Evolutionary conservation across 441 rosid genomes (phyloP).

Genomic region (Populus hybrid): DNA sequence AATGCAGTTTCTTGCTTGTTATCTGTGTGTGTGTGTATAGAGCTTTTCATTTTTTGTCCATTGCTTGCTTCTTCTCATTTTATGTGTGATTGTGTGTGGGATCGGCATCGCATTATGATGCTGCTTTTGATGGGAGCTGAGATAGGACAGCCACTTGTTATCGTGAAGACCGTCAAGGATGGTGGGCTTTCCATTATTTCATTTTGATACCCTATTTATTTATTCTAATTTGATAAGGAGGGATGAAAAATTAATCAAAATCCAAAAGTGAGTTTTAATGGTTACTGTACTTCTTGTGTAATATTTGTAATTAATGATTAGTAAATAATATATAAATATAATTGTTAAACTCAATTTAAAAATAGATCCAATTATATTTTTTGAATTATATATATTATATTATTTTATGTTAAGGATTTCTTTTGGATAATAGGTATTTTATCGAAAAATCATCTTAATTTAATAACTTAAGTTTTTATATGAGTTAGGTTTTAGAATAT

Average conservation of each 20-base stretch:
- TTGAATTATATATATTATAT: too few species aligned
- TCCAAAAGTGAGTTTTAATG: too few species aligned
- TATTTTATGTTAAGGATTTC: too few species aligned
- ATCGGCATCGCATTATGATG: not conserved
- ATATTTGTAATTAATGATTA: too few species aligned
- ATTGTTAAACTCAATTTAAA: not conserved
- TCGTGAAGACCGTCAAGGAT: not conserved
- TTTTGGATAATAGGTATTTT: too few species aligned
- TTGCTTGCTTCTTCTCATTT: not conserved
- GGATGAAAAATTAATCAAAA: not conserved
- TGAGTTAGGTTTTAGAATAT: too few species aligned
- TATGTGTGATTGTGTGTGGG: not conserved
- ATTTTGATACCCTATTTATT: not conserved
- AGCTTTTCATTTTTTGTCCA: not conserved
- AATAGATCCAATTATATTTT: too few species aligned
- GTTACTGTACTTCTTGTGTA: too few species aligned
- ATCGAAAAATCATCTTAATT: accelerated
- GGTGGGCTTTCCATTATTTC: not conserved
- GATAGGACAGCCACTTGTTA: too few species aligned
- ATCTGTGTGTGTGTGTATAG: not conserved
- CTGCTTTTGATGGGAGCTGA: not conserved
- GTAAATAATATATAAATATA: too few species aligned
- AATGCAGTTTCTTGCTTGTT: not conserved
- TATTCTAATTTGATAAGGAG: not conserved
- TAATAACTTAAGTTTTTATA: accelerated